These are phyloP conservation scores for Aaosphaeria arxii DNA, from an alignment of 2,329 filamentous ascomycete genomes.

Conservation along the genomic window DNA sequence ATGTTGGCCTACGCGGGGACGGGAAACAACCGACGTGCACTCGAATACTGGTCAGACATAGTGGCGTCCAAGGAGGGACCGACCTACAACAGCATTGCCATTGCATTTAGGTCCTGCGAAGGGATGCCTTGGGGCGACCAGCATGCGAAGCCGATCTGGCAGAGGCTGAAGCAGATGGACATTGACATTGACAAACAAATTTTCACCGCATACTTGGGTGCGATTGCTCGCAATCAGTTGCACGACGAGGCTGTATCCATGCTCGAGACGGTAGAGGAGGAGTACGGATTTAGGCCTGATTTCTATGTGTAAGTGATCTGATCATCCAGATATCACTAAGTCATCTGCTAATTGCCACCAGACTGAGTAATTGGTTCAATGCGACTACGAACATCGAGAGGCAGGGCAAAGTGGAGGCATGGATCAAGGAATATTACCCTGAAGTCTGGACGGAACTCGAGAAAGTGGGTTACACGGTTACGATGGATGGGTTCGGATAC, in stretches of 20 bases:
- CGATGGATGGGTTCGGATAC: conserved; percentile 36
- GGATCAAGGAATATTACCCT: conserved; percentile 68
- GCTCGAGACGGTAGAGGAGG: conserved; percentile 64
- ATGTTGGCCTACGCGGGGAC: conserved; percentile 81
- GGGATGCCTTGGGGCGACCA: conserved; percentile 48
- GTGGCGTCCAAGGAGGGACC: conserved; percentile 82
- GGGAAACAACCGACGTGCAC: conserved; percentile 62
- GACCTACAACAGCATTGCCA: conserved; percentile 73
- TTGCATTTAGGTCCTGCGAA: conserved; percentile 79
- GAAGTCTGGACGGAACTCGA: conserved; percentile 66
- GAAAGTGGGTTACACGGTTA: conserved; percentile 44
- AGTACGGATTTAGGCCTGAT: conserved; percentile 66
- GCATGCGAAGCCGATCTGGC: conserved; percentile 61
- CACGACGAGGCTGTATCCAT: conserved; percentile 66
- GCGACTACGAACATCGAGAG: conserved; percentile 62
- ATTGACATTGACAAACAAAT: conserved; percentile 72
- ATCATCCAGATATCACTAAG: conserved; percentile 55
- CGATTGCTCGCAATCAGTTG: conserved; percentile 69
- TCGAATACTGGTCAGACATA: conserved; percentile 83
- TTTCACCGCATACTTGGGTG: conserved; percentile 74
- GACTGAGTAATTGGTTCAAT: conserved; percentile 74
- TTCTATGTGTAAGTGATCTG: conserved; percentile 63
- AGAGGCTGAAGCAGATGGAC: conserved; percentile 68
- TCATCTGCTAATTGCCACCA: conserved; percentile 33
- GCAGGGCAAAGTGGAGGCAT: conserved; percentile 69